Base-by-base conservation (phyloP, 75 land plant genomes). In the Selaginella tamariscina region DNA sequence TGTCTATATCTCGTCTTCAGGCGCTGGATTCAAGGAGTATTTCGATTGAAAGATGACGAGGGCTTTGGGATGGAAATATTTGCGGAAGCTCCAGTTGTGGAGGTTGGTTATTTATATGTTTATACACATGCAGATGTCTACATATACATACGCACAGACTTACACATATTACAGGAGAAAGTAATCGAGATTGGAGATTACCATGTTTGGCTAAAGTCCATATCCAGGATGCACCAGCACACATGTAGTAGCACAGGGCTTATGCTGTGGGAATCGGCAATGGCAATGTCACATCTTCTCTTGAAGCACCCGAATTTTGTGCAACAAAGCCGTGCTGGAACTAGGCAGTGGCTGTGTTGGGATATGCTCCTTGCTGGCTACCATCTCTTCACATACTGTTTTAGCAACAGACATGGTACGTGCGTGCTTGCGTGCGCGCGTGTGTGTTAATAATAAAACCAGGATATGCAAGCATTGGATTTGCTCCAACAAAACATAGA, bases 211-310 rank as follows among this genome's bases (percentile, higher is more conserved):
- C 75, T 85, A 20, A 85, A 82, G 65, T 80, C 69, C 33, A 73
- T 94, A 1, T 57, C 85, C 2, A 85, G 74, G 73, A 95, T 85
- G 66, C 49, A 82, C 56, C 98, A 94, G 28, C 98, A 94, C 65
- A 89, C 88, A 1, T 85, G 84, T 85, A 80, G 78, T 71, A 82
- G 94, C 24, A 94, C 98, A 2, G 98, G 98, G 24, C 71, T 94
- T 26, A 83, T 94, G 84, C 77, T 94, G 24, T 94, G 98, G 98
- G 98, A 89, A 72, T 91, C 98, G 54, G 91, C 98, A 70, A 81
- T 73, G 24, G 66, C 88, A 23, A 82, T 94, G 74, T 80, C 86
- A 24, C 68, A 81, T 2, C 39, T 94, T 22, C 71, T 94, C 27
- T 80, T 78, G 5, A 29, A 66, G 65, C 87, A 87, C 32, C 88